phyloP scores from a whole-genome alignment of 2,329 filamentous ascomycete genomes.

The Colletotrichum sp. region DNA sequence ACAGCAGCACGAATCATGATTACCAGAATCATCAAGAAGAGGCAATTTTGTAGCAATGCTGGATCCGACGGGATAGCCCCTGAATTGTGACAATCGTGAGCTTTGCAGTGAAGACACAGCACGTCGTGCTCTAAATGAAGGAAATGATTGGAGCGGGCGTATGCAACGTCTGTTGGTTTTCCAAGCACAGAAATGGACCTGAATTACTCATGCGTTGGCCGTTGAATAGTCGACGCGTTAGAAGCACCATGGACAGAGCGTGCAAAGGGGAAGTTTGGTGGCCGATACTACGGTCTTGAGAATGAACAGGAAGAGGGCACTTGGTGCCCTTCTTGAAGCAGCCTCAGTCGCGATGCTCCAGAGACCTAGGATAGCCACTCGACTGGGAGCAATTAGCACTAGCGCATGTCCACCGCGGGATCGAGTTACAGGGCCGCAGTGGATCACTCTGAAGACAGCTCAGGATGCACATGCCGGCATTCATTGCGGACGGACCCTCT shows the following conservation, averaged over 20 bases:
- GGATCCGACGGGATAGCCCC: neutral
- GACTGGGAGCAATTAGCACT: neutral
- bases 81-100: neutral
- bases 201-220: fast-evolving
- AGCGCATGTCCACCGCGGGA: neutral
- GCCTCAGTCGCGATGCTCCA: neutral
- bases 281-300: too few species aligned
- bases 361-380: neutral
- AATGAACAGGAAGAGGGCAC: neutral
- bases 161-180: fast-evolving
- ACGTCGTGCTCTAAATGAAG: fast-evolving
- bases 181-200: neutral
- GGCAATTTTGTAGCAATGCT: neutral
- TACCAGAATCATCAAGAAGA: neutral
- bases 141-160: neutral
- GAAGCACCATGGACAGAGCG: fast-evolving
- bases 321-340: fast-evolving
- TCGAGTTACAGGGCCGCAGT: neutral
- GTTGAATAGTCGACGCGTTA: fast-evolving
- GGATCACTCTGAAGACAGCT: neutral
- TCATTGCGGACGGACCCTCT: neutral
- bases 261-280: too few species aligned
- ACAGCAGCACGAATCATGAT: neutral
- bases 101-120: neutral
- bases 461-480: neutral